Evolutionary conservation across 306 rosid species (phyloP).

Genomic region (Inga oerstediana): DNA sequence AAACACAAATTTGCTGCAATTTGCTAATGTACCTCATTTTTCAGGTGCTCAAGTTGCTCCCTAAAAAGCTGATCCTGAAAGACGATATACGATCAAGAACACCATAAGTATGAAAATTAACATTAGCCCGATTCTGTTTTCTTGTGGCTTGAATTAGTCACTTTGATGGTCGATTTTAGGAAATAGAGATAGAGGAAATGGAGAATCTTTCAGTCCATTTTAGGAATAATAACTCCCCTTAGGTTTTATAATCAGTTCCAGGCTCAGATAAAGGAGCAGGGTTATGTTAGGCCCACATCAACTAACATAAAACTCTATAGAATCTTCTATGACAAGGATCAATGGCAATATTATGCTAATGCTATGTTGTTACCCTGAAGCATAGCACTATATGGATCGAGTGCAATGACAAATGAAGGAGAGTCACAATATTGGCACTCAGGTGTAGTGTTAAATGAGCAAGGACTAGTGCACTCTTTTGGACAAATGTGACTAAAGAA

Average conservation of each 20-base stretch:
- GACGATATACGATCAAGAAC: not conserved
- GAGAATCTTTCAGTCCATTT: not conserved
- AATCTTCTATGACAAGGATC: not conserved
- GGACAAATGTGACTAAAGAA: no score
- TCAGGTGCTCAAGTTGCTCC: conserved; percentile 43
- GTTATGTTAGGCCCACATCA: no score
- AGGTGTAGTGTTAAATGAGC: no score
- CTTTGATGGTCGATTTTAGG: not conserved
- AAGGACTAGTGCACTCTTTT: no score
- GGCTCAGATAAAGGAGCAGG: not conserved
- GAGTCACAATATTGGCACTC: no score
- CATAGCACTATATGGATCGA: not conserved
- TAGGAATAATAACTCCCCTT: not conserved
- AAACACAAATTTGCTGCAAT: not conserved
- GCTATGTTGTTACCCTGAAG: not conserved
- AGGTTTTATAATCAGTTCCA: no score
- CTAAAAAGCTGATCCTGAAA: conserved; percentile 41
- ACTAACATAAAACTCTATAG: no score
- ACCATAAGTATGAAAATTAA: not conserved
- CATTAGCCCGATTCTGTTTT: not conserved
- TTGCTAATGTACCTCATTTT: conserved; percentile 39
- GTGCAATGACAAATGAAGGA: not conserved
- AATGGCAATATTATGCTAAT: not conserved
- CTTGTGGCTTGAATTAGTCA: not conserved
- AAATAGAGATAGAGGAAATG: not conserved